Evolutionary conservation across 768 basidiomycete species (phyloP).

Genomic region (Tricholoma furcatifolium): DNA sequence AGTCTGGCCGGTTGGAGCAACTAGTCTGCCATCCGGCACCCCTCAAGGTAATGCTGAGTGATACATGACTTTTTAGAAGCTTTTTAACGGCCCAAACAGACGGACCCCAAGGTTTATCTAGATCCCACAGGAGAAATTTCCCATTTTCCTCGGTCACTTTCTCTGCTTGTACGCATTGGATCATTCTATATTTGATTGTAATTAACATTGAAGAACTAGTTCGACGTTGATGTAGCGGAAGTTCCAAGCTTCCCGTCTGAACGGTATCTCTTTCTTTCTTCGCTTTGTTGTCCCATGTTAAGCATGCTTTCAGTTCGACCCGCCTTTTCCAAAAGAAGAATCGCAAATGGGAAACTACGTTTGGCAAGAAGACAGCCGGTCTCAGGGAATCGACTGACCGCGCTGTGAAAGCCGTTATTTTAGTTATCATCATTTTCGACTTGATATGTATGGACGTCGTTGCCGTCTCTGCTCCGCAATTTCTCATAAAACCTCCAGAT

Average conservation of each 20-base stretch:
- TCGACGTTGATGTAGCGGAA: slow-evolving; percentile 7
- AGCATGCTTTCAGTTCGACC: not conserved
- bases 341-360: slow-evolving; percentile 7
- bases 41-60: slow-evolving; percentile 1
- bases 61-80: not conserved
- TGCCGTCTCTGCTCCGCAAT: not conserved
- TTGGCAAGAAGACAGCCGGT: not conserved
- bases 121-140: slow-evolving; percentile 12
- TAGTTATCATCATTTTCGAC: not conserved
- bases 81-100: not conserved
- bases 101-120: slow-evolving; percentile 13
- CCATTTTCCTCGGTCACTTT: slow-evolving; percentile 12
- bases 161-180: slow-evolving; percentile 6
- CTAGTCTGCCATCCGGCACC: slow-evolving; percentile 10
- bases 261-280: too few relatives aligned
- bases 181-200: not conserved
- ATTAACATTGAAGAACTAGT: not conserved
- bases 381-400: slow-evolving; percentile 2
- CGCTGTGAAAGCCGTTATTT: not conserved
- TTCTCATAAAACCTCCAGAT: not conserved
- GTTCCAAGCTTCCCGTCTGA: too few relatives aligned
- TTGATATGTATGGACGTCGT: slow-evolving; percentile 3
- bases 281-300: not conserved
- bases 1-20: slow-evolving; percentile 12
- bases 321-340: slow-evolving; percentile 3